Conservation (phyloP, 2,329 filamentous ascomycete species). For the Talaromyces sp. region DNA sequence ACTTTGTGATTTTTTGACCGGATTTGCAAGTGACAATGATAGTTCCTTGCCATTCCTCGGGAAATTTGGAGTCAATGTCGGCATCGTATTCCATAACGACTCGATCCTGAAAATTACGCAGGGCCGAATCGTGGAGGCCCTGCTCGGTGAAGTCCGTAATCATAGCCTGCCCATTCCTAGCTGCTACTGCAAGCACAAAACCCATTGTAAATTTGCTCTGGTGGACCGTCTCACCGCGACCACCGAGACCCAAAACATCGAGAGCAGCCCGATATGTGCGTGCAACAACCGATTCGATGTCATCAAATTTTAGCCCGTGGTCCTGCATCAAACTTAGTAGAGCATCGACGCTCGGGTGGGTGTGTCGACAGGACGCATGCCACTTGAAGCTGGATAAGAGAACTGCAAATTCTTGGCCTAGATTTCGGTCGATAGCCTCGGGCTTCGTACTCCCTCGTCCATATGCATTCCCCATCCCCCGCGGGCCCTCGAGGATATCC, state of each 20-base stretch:
- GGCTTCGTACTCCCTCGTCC: conserved; percentile 19
- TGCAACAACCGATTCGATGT: conserved; percentile 24
- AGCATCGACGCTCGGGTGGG: conserved; percentile 28
- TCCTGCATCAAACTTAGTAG: conserved; percentile 24
- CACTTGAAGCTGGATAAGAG: conserved; percentile 29
- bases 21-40: conserved; percentile 22
- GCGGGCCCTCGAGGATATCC: conserved; percentile 25
- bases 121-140: conserved; percentile 18
- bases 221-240: conserved; percentile 26
- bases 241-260: conserved; percentile 26
- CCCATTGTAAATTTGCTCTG: conserved; percentile 33
- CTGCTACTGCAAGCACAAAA: conserved; percentile 28
- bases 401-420: conserved; percentile 23
- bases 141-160: conserved; percentile 28
- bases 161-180: conserved; percentile 28
- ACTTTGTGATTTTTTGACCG: conserved; percentile 18
- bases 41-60: conserved; percentile 24
- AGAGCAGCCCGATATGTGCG: conserved; percentile 28
- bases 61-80: conserved; percentile 24
- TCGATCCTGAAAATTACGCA: conserved; percentile 23
- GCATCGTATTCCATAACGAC: conserved; percentile 24
- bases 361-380: conserved; percentile 30
- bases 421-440: conserved; percentile 20
- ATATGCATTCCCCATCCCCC: conserved; percentile 23
- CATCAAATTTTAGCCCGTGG: conserved; percentile 20